phyloP scores from a whole-genome alignment of 2,329 filamentous ascomycete species.

The Penicillium sumatraense region DNA sequence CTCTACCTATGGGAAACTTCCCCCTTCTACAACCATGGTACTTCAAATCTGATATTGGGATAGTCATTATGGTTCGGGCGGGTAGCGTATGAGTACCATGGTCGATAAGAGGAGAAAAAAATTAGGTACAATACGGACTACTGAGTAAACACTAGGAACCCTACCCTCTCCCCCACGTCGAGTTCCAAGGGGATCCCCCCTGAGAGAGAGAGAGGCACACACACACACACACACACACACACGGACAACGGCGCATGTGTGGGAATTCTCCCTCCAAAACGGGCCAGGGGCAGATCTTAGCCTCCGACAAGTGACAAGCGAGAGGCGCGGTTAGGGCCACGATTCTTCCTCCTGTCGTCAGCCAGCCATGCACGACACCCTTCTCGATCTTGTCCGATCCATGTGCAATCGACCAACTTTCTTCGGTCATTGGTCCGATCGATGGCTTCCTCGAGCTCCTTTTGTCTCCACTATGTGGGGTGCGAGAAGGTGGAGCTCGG shows the following conservation, averaged over 20 bases:
- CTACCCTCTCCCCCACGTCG: background rate
- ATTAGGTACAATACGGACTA: no score
- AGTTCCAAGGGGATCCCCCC: background rate
- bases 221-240: no score
- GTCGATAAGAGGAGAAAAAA: background rate
- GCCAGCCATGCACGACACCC: conserved; percentile 33
- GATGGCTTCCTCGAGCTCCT: conserved; percentile 4
- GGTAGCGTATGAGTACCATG: background rate
- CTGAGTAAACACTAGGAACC: no score
- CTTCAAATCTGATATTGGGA: background rate
- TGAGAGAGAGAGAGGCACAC: no score
- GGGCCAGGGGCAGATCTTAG: conserved; percentile 24
- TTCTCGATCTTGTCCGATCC: conserved; percentile 19
- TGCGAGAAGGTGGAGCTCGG: conserved; percentile 18
- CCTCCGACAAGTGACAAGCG: conserved; percentile 24
- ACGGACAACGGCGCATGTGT: conserved; percentile 2
- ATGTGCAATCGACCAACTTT: conserved; percentile 14
- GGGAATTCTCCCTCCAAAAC: conserved; percentile 5
- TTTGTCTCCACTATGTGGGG: conserved; percentile 10
- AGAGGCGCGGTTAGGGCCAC: conserved; percentile 23
- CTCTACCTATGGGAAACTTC: background rate
- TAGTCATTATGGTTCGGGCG: background rate
- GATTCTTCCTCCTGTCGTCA: conserved; percentile 20
- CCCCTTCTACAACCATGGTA: background rate
- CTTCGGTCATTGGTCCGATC: conserved; percentile 22